Conservation (phyloP, 306 rosid species). For the Rubus parviflorus region DNA sequence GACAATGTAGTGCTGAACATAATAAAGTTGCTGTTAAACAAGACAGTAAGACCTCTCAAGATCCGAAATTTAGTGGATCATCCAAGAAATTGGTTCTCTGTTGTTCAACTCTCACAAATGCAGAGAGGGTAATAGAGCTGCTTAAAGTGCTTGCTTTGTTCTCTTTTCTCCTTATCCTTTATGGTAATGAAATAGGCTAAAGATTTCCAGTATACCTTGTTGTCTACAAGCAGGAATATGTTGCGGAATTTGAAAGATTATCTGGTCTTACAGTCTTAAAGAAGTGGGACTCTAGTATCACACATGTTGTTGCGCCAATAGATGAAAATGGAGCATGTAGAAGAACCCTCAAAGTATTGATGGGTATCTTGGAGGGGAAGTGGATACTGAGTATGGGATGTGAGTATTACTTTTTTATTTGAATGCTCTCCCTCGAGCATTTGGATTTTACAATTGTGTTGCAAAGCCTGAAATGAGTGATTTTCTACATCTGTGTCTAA, state of each 20-base stretch:
- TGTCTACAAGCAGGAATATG: constrained; percentile 55
- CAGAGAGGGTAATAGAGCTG: constrained; percentile 65
- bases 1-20: constrained; percentile 24
- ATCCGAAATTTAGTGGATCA: constrained; percentile 38
- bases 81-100: constrained; percentile 72
- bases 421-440: constrained; percentile 1
- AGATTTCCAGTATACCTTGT: constrained; percentile 5
- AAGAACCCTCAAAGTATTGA: constrained; percentile 87
- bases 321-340: constrained; percentile 82
- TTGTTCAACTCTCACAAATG: constrained; percentile 76
- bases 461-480: not conserved
- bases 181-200: not conserved
- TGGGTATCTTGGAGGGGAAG: constrained; percentile 91
- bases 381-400: constrained; percentile 81
- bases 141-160: not conserved
- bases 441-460: not conserved
- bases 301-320: constrained; percentile 84
- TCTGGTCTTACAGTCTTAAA: constrained; percentile 60
- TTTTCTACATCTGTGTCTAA: not conserved
- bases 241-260: constrained; percentile 63
- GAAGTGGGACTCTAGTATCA: constrained; percentile 77
- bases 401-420: constrained; percentile 34
- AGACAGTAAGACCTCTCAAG: constrained; percentile 22
- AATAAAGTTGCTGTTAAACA: constrained; percentile 32
- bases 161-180: not conserved